Evolutionary conservation across 2,329 filamentous ascomycete genomes (phyloP).

Genomic region (Talaromyces marneffei): DNA sequence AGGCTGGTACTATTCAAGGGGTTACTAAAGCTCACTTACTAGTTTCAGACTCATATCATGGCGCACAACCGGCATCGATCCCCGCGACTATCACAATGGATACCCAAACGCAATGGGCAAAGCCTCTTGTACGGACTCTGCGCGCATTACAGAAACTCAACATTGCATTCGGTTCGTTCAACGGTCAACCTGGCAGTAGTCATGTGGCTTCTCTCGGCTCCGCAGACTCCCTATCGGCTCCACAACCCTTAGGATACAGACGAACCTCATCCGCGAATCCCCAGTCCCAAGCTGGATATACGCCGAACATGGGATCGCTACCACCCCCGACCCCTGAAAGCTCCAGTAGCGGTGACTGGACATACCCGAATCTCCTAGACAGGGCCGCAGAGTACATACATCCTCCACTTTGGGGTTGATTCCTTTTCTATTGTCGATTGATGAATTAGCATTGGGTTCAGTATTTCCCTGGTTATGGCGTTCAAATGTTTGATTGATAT

Average conservation of each 20-base stretch:
- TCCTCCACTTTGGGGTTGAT: constrained; percentile 40
- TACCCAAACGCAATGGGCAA: constrained; percentile 41
- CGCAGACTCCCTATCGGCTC: neutral
- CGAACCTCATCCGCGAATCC: constrained; percentile 2
- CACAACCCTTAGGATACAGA: neutral
- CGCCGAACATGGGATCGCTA: constrained; percentile 32
- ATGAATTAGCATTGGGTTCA: neutral
- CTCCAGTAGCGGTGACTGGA: constrained; percentile 43
- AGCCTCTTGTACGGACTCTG: constrained; percentile 42
- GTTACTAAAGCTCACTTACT: constrained; percentile 24
- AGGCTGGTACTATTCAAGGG: constrained; percentile 26
- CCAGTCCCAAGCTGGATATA: constrained; percentile 15
- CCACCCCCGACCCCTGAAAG: constrained; percentile 45
- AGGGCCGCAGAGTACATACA: constrained; percentile 45
- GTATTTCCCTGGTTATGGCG: neutral
- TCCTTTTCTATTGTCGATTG: neutral
- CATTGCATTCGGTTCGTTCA: constrained; percentile 30
- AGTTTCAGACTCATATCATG: constrained; percentile 21
- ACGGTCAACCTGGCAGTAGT: constrained; percentile 11
- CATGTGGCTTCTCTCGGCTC: neutral
- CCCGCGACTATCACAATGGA: constrained; percentile 27
- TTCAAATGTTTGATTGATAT: neutral
- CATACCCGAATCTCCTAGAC: constrained; percentile 41
- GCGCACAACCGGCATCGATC: constrained; percentile 25
- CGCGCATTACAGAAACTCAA: constrained; percentile 43